phyloP scores from a whole-genome alignment of 257 asterid species.

The Fraxinus quadrangulata region DNA sequence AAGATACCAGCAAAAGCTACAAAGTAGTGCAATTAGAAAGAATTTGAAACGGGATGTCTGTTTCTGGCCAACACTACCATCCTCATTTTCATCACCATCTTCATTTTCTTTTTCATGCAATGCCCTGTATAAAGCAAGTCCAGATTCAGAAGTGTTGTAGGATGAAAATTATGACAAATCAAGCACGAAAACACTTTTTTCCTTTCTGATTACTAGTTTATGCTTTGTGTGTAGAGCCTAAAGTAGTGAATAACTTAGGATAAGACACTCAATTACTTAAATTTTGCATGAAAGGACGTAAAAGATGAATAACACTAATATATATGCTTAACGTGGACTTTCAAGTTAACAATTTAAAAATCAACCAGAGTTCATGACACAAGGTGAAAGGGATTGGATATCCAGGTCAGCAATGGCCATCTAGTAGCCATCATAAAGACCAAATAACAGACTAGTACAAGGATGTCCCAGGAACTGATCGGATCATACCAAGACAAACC shows the following conservation, averaged over 20 bases:
- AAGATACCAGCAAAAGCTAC: constrained; percentile 70
- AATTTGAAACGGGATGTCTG: constrained; percentile 59
- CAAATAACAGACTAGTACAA: no score
- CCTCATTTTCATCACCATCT: constrained; percentile 24
- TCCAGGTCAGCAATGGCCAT: no score
- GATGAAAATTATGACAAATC: neutral
- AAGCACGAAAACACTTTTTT: neutral
- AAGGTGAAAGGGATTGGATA: no score
- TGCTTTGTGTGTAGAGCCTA: neutral
- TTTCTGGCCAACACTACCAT: constrained; percentile 8
- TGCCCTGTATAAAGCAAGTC: constrained; percentile 42
- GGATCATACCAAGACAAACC: no score
- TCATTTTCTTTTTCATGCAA: constrained; percentile 56
- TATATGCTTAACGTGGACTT: no score
- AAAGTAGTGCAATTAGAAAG: constrained; percentile 58
- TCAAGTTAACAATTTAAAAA: no score
- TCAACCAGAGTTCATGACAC: no score
- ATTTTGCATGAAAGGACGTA: neutral
- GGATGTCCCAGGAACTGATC: no score
- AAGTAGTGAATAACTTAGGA: neutral
- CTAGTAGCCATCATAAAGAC: no score
- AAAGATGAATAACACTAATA: no score
- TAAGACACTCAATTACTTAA: neutral
- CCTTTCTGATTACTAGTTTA: neutral
- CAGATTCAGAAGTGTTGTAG: neutral